phyloP scores from a whole-genome alignment of 768 basidiomycete genomes.

The Kwoniella heveanensis region DNA sequence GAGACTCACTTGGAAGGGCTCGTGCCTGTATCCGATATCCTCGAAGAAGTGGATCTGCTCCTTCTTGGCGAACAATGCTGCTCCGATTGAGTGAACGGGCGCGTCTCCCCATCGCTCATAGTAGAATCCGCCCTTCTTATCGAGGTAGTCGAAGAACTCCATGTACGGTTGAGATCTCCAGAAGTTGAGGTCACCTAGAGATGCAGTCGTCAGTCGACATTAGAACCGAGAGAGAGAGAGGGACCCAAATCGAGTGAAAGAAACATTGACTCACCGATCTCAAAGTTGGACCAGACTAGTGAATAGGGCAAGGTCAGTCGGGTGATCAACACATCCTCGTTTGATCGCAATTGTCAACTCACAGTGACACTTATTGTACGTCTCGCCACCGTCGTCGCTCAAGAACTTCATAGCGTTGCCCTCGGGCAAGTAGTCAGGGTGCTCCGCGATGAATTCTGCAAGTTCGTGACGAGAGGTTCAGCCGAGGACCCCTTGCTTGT shows the following conservation, averaged over 20 bases:
- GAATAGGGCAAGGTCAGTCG: slow-evolving; percentile 16
- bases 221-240: background rate
- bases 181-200: slow-evolving; percentile 67
- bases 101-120: slow-evolving; percentile 86
- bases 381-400: slow-evolving; percentile 71
- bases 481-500: background rate
- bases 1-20: slow-evolving; percentile 92
- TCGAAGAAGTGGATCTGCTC: slow-evolving; percentile 93
- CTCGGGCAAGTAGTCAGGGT: slow-evolving; percentile 66
- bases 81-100: slow-evolving; percentile 85
- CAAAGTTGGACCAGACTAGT: slow-evolving; percentile 92
- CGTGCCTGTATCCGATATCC: slow-evolving; percentile 90
- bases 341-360: slow-evolving; percentile 37
- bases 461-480: background rate
- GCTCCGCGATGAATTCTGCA: slow-evolving; percentile 67
- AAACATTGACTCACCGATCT: slow-evolving; percentile 71
- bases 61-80: slow-evolving; percentile 81
- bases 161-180: slow-evolving; percentile 81
- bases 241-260: too few relatives aligned
- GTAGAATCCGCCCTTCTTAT: slow-evolving; percentile 80
- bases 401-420: slow-evolving; percentile 74
- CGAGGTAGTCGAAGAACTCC: slow-evolving; percentile 80
- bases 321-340: too few relatives aligned
- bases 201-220: background rate
- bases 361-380: slow-evolving; percentile 79